Conservation (phyloP, 345 rosid genomes). For the Salix brachista region DNA sequence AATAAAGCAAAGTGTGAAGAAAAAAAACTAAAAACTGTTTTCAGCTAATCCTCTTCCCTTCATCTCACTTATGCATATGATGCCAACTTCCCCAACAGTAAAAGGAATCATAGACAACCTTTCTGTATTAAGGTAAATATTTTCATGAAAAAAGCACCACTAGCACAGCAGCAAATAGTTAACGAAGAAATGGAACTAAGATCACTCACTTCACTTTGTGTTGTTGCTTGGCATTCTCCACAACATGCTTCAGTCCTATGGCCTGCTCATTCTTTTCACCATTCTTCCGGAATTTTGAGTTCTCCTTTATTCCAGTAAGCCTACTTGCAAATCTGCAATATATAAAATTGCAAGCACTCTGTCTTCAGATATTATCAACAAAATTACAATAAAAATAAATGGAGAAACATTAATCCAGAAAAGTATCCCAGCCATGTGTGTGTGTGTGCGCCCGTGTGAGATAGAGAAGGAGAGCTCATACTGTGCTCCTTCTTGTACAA, state of each 20-base stretch:
- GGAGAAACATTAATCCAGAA: background rate
- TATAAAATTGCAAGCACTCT: background rate
- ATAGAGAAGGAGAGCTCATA: slow-evolving; percentile 36
- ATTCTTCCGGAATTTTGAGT: slow-evolving; percentile 71
- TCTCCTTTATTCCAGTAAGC: slow-evolving; percentile 89
- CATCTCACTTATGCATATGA: background rate
- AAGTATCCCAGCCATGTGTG: background rate
- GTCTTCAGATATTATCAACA: background rate
- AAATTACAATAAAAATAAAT: background rate
- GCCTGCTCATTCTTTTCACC: slow-evolving; percentile 40
- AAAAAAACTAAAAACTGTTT: background rate
- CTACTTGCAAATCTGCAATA: slow-evolving; percentile 77
- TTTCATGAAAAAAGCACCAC: background rate
- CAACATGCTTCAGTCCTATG: slow-evolving; percentile 66
- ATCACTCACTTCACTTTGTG: slow-evolving; percentile 76
- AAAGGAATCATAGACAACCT: background rate
- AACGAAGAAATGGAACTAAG: background rate
- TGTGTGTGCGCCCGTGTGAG: background rate
- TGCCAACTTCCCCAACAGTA: background rate
- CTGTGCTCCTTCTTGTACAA: slow-evolving; percentile 99
- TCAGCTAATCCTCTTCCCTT: background rate
- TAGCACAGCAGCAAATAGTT: background rate
- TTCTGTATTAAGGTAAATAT: background rate
- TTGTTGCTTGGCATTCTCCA: slow-evolving; percentile 70
- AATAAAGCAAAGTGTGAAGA: background rate